phyloP scores from a whole-genome alignment of 164 flowering plant genomes.

The Warburgia ugandensis region DNA sequence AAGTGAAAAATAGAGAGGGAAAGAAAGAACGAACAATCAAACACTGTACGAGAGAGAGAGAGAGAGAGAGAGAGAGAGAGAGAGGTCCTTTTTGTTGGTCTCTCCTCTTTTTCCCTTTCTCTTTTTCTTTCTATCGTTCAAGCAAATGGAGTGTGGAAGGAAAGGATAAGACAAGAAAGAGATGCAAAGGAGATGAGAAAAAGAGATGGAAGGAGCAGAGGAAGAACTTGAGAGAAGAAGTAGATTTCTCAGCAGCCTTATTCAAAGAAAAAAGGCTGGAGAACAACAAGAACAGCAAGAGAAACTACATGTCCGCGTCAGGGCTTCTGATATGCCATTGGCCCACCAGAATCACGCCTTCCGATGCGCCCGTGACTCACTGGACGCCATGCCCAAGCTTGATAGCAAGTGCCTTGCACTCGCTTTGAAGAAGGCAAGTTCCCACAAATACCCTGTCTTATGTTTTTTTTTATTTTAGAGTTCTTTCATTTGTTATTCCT shows the following conservation, averaged over 20 bases:
- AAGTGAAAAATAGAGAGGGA: background rate
- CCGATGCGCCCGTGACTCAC: conserved; percentile 47
- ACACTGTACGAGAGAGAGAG: background rate
- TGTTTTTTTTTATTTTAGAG: too few relatives aligned
- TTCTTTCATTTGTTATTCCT: too few relatives aligned
- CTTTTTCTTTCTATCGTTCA: background rate
- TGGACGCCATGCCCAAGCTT: conserved; percentile 72
- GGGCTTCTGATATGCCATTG: conserved; percentile 84
- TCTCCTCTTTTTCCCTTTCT: background rate
- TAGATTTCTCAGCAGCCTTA: conserved; percentile 67
- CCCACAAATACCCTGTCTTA: too few relatives aligned
- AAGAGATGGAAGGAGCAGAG: conserved; percentile 64
- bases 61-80: background rate
- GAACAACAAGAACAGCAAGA: conserved; percentile 44
- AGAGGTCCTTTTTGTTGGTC: too few relatives aligned
- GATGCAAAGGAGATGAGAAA: conserved; percentile 12
- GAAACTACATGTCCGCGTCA: conserved; percentile 49
- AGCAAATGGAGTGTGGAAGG: background rate
- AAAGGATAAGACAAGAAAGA: too few relatives aligned
- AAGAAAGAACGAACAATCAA: background rate
- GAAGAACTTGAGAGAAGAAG: conserved; percentile 83
- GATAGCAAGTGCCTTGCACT: conserved; percentile 91
- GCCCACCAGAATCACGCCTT: conserved; percentile 67
- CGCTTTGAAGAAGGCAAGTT: conserved; percentile 69
- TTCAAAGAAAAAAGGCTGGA: conserved; percentile 66